Evolutionary conservation across 805 yeast species (phyloP), one percentile per base, ranked within the genome.

Genomic region (Candida verbasci): DNA sequence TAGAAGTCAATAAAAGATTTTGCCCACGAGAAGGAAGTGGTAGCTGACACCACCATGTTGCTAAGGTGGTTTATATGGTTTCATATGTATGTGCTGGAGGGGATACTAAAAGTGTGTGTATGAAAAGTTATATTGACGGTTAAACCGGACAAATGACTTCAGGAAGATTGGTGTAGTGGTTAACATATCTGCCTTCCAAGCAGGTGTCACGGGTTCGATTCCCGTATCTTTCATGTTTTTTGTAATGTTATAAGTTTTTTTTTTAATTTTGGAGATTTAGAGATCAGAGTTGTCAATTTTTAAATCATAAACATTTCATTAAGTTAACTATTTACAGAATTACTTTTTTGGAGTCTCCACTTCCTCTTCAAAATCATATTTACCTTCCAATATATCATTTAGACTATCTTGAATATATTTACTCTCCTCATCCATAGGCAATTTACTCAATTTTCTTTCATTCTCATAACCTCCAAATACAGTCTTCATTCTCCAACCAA

Each of bases 81-180:
- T n/a, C n/a, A n/a, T n/a, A n/a, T n/a, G n/a, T n/a, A n/a, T n/a
- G n/a, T n/a, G n/a, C n/a, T n/a, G n/a, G n/a, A n/a, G n/a, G n/a
- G n/a, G n/a, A n/a, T n/a, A n/a, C n/a, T n/a, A n/a, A n/a, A n/a
- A n/a, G n/a, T n/a, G n/a, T n/a, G n/a, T n/a, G n/a, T n/a, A n/a
- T n/a, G n/a, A n/a, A n/a, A n/a, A n/a, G n/a, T n/a, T n/a, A n/a
- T n/a, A n/a, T n/a, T n/a, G n/a, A n/a, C n/a, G n/a, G n/a, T n/a
- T n/a, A n/a, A n/a, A n/a, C n/a, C n/a, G n/a, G n/a, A n/a, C n/a
- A n/a, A n/a, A n/a, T n/a, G n/a, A n/a, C n/a, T n/a, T n/a, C n/a
- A n/a, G 87, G 86, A 82, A 77, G 82, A 81, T 80, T 82, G 79
- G 91, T 82, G 86, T 82, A 82, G 86, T 79, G 89, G 91, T 78